A percentile compares a stretch with the other conserved stretches of the same genome.
These are phyloP conservation scores for Strobilomyces echinocephalus DNA, from an alignment of 768 basidiomycete species.

Conservation along the genomic window DNA sequence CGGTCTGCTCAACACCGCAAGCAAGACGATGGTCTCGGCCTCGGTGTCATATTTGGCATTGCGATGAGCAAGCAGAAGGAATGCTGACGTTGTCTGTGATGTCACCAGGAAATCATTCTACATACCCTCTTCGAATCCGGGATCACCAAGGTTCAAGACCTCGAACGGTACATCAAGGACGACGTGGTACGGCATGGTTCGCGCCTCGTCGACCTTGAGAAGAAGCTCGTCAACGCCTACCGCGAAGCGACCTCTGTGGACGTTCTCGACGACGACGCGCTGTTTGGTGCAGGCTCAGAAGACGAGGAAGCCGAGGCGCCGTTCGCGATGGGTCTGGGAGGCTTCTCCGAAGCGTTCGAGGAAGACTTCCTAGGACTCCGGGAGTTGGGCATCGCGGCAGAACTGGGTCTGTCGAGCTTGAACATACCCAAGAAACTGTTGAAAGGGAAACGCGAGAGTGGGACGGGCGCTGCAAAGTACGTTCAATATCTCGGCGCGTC, in stretches of 20 bases:
- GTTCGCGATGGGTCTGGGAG: slow-evolving; percentile 64
- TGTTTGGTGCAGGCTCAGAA: slow-evolving; percentile 44
- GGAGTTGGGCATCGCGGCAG: slow-evolving; percentile 83
- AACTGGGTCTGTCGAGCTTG: slow-evolving; percentile 74
- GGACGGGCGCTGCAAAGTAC: slow-evolving; percentile 43
- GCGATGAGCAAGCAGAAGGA: not conserved
- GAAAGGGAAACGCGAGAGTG: slow-evolving; percentile 51
- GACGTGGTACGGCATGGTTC: slow-evolving; percentile 80
- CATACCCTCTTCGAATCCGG: slow-evolving; percentile 92
- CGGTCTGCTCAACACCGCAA: not conserved
- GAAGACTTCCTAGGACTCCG: slow-evolving; percentile 91
- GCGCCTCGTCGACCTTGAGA: slow-evolving; percentile 73
- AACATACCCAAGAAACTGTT: slow-evolving; percentile 75
- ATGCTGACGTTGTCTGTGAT: slow-evolving; percentile 4
- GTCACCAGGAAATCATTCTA: slow-evolving; percentile 81
- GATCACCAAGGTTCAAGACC: slow-evolving; percentile 65
- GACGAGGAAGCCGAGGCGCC: slow-evolving; percentile 64
- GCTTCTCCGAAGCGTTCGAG: slow-evolving; percentile 82
- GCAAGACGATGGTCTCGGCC: not conserved
- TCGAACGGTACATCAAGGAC: slow-evolving; percentile 85
- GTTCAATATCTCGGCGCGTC: slow-evolving; percentile 32
- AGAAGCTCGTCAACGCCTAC: slow-evolving; percentile 81
- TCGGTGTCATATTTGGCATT: not conserved
- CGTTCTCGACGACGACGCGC: slow-evolving; percentile 45
- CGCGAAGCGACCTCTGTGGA: slow-evolving; percentile 58